Base-by-base conservation (phyloP, 495 filamentous ascomycete genomes). In the Trichoderma gamsii region DNA sequence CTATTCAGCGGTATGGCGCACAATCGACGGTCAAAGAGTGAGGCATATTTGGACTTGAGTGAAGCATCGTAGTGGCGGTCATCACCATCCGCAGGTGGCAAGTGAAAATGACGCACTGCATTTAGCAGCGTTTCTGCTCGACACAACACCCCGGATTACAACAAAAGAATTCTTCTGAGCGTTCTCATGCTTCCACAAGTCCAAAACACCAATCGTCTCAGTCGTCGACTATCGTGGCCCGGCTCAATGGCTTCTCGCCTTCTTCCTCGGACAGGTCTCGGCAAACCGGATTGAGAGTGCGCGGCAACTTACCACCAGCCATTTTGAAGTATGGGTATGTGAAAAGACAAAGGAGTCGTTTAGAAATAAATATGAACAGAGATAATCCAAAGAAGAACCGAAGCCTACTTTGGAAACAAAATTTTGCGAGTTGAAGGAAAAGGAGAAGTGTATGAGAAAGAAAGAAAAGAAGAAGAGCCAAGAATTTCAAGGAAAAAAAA, bases 321-420 rank as follows among this genome's bases (percentile, higher is more conserved):
- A 83, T 83, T 70, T 80, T 82, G 80, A 74, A 52, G 18, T 70
- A 52, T 23, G 49, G 13, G 64, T 65, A 43, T 41, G 49, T 41
- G 43, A 71, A 67, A 52, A 66, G 44, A 70, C 25, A 44, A 7
- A 67, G 72, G 71, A 71, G 71, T 12, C 59, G 64, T 71, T 61
- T 29, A 64, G 41, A 41, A 64, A 67, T 71, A 63, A 59, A 71
- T 46, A 29, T 52, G 43, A 41, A 61, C 66, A 72, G 66, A 67
- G 52, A 67, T 76, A 77, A 76, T 52, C 49, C 49, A 52, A 52
- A 52, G 49, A 52, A 78, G 73, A 79, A 81, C 79, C 72, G 69
- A 72, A 75, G 25, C 15, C 27, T 61, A 75, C 74, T 79, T 81
- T 73, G 77, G 75, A 52, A 23, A 52, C 81, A 82, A 80, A 79